Base-by-base conservation (phyloP, 2,329 filamentous ascomycete species). In the Aspergillus spinulosporus region DNA sequence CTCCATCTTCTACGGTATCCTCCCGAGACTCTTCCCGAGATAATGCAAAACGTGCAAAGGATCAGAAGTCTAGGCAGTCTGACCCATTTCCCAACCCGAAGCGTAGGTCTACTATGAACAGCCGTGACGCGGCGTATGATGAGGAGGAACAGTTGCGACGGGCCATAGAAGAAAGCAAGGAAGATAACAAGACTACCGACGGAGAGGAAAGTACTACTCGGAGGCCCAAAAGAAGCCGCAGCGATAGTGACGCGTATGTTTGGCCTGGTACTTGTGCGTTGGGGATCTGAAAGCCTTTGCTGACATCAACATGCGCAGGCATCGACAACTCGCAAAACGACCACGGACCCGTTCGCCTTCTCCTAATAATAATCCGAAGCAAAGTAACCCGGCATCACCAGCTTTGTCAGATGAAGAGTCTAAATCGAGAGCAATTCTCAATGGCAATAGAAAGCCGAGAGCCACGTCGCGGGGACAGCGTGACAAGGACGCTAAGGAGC, bases 21-120 rank as follows among this genome's bases (percentile, higher is more conserved):
- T 78, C 78, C 37, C 72, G 74, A 53, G 71, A 72, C n/a, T 75
- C 77, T 26, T 75, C 76, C 4, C 68, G 66, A 39, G 74, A 75
- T 49, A 72, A 68, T 46, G 68, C 73, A 11, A 71, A 71, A 59
- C 73, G 70, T 32, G 64, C 68, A 9, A 73, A 67, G 58, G 74
- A 79, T 55, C 66, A 75, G 52, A 76, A 74, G 61, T 73, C 78
- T 26, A 74, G 81, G 57, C 75, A 76, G 48, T 84, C 78, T 63
- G 81, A 80, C 42, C 78, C 81, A 44, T 74, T 75, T 43, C 82
- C 85, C 53, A 82, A 84, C 51, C 86, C 88, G 37, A 97, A 97
- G 72, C 85, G 94, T 58, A 85, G 94, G 29, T 96, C 92, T 15
- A 99, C 94, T 5, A 97, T 97, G 91, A 96, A 97, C 70, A 99